These are phyloP conservation scores for Colletotrichum liriopes DNA, from an alignment of 2,329 filamentous ascomycete genomes.

Conservation along the genomic window DNA sequence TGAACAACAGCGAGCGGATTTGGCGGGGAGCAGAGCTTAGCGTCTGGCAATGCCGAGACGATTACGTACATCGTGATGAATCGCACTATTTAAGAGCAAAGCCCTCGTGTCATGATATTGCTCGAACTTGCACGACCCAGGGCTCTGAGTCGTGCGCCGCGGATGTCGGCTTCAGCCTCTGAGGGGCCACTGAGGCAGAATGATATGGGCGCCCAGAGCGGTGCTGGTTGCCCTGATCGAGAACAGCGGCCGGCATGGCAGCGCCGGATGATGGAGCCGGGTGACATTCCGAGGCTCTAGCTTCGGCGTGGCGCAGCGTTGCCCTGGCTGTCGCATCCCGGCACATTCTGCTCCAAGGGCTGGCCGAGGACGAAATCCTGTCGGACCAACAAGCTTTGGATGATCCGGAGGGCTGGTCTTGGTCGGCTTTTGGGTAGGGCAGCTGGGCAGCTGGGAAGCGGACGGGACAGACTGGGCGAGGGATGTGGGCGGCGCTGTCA, in stretches of 20 bases:
- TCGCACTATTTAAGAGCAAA: constrained; percentile 9
- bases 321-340: constrained; percentile 26
- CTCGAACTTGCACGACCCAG: constrained; percentile 18
- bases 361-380: constrained; percentile 5
- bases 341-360: constrained; percentile 18
- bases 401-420: constrained; percentile 34
- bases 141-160: constrained; percentile 34
- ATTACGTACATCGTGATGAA: constrained; percentile 33
- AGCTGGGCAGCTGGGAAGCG: constrained; percentile 9
- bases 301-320: constrained; percentile 40
- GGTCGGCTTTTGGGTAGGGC: constrained; percentile 15
- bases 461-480: constrained; percentile 11
- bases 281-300: constrained; percentile 32
- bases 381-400: constrained; percentile 30
- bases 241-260: constrained; percentile 33
- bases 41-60: constrained; percentile 6
- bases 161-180: constrained; percentile 31
- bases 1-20: background rate
- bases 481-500: constrained; percentile 37
- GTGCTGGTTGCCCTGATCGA: constrained; percentile 25
- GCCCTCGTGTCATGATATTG: constrained; percentile 26
- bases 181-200: background rate
- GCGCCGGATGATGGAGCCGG: constrained; percentile 29
- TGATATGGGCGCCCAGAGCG: constrained; percentile 18
- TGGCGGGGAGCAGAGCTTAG: background rate